phyloP scores from a whole-genome alignment of 805 yeast species.

The Danielia oregonensis region DNA sequence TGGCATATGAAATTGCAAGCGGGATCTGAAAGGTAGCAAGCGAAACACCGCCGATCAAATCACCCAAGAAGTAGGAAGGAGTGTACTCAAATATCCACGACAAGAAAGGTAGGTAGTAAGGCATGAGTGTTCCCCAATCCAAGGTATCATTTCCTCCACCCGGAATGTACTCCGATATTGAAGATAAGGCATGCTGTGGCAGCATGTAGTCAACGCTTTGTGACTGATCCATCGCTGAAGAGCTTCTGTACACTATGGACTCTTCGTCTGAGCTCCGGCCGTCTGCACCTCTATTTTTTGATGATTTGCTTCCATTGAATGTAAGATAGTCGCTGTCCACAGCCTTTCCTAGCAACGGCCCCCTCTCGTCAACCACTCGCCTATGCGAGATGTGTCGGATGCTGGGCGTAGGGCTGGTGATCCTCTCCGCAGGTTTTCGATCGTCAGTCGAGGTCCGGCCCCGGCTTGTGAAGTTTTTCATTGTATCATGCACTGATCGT shows the following conservation, averaged over 20 bases:
- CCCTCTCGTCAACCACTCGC: slow-evolving; percentile 17
- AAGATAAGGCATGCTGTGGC: slow-evolving; percentile 1
- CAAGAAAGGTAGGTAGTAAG: slow-evolving; percentile 64
- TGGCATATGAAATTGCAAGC: slow-evolving; percentile 49
- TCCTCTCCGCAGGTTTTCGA: not conserved
- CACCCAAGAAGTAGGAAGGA: slow-evolving; percentile 44
- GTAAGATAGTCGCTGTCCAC: slow-evolving; percentile 1
- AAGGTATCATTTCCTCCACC: slow-evolving; percentile 7
- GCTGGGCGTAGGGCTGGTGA: slow-evolving; percentile 6
- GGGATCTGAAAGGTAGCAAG: slow-evolving; percentile 92
- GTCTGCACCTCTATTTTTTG: not conserved
- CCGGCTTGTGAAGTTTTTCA: not conserved
- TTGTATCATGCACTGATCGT: no score
- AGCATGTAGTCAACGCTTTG: slow-evolving; percentile 1
- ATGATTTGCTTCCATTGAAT: slow-evolving; percentile 1
- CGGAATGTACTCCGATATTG: slow-evolving; percentile 8
- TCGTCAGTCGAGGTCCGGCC: not conserved
- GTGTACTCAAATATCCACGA: slow-evolving; percentile 62
- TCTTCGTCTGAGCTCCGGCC: slow-evolving; percentile 10
- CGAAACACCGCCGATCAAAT: slow-evolving; percentile 79
- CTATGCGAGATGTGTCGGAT: slow-evolving; percentile 15
- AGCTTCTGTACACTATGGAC: slow-evolving; percentile 2
- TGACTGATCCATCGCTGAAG: not conserved
- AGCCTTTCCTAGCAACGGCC: slow-evolving; percentile 3
- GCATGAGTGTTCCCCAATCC: slow-evolving; percentile 35